These are phyloP conservation scores for Debaryomycetaceae sp. DNA, from an alignment of 1,139 yeast species.

Conservation along the genomic window DNA sequence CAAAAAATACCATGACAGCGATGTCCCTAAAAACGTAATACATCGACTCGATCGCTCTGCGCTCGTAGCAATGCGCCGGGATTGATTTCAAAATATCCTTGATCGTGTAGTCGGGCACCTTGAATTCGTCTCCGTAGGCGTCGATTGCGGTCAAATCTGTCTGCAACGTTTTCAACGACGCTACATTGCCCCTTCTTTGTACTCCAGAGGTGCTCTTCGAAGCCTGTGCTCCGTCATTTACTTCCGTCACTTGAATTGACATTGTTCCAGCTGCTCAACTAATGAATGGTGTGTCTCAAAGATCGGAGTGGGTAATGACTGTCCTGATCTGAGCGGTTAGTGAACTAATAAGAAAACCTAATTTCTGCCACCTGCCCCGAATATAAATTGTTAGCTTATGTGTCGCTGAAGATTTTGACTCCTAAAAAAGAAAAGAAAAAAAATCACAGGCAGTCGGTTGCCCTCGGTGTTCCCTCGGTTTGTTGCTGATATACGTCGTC, in stretches of 20 bases:
- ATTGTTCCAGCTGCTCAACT: neutral
- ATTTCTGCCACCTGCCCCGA: neutral
- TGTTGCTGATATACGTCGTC: no score
- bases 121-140: slow-evolving; percentile 53
- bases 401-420: neutral
- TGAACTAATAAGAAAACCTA: neutral
- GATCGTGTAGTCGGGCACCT: slow-evolving; percentile 60
- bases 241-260: slow-evolving; percentile 7
- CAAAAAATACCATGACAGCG: slow-evolving; percentile 36
- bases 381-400: neutral
- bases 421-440: neutral
- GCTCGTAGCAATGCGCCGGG: slow-evolving; percentile 60
- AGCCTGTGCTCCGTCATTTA: neutral
- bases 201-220: slow-evolving; percentile 10
- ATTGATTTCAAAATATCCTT: slow-evolving; percentile 59
- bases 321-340: neutral
- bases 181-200: slow-evolving; percentile 36
- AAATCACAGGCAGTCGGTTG: neutral
- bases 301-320: neutral
- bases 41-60: slow-evolving; percentile 47
- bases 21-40: slow-evolving; percentile 60
- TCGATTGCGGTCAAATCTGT: slow-evolving; percentile 41
- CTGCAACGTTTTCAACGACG: slow-evolving; percentile 24
- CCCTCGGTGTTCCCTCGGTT: neutral
- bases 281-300: neutral